These are phyloP conservation scores for Saccharomycopsis sp. DNA, from an alignment of 805 yeast species.

Conservation along the genomic window DNA sequence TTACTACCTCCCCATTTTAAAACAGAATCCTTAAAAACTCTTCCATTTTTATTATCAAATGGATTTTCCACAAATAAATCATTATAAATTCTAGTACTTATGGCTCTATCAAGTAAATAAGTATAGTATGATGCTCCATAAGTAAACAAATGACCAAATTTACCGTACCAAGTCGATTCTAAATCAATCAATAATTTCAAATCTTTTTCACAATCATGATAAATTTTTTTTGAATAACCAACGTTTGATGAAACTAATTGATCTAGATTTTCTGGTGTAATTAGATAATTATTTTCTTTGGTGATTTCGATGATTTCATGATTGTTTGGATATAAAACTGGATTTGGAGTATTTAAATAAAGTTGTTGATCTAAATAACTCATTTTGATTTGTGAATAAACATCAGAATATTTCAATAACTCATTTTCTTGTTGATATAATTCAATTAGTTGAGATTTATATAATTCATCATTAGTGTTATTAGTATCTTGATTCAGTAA, in stretches of 20 bases:
- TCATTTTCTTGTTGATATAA: slow-evolving; percentile 39
- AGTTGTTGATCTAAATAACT: slow-evolving; percentile 78
- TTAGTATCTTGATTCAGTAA: too few species aligned
- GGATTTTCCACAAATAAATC: slow-evolving; percentile 65
- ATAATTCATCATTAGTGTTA: slow-evolving; percentile 35
- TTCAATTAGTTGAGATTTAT: slow-evolving; percentile 6
- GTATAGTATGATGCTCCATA: slow-evolving; percentile 94
- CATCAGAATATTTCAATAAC: slow-evolving; percentile 56
- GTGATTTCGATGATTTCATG: not conserved
- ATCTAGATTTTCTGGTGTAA: slow-evolving; percentile 14
- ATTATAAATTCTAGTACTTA: slow-evolving; percentile 79
- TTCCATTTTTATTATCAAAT: slow-evolving; percentile 62
- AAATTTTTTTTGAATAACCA: slow-evolving; percentile 27
- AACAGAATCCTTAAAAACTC: slow-evolving; percentile 55
- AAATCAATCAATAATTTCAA: slow-evolving; percentile 56
- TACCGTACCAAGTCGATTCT: slow-evolving; percentile 83
- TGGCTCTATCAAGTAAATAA: slow-evolving; percentile 82
- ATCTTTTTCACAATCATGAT: slow-evolving; percentile 53
- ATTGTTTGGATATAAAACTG: not conserved
- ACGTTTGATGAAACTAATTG: slow-evolving; percentile 7
- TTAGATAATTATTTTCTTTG: slow-evolving; percentile 7
- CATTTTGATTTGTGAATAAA: slow-evolving; percentile 81
- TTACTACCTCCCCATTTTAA: slow-evolving; percentile 90
- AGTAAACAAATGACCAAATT: slow-evolving; percentile 85
- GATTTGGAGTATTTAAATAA: slow-evolving; percentile 35